These are phyloP conservation scores for Aspergillus ustus DNA, from an alignment of 2,329 filamentous ascomycete species.

Conservation along the genomic window DNA sequence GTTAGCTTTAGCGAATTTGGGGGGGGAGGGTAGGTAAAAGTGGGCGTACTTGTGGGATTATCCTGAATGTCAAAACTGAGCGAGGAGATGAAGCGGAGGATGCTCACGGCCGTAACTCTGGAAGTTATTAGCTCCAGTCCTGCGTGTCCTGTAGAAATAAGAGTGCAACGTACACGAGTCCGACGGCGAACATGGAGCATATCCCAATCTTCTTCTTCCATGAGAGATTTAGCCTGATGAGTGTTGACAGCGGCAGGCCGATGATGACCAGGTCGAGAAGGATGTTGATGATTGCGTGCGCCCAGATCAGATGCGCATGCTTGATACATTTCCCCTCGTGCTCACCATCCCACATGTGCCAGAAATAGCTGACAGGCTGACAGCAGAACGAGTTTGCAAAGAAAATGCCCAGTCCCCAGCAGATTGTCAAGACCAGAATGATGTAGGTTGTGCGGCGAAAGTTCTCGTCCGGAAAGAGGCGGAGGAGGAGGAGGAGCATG, in stretches of 20 bases:
- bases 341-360: constrained; percentile 14
- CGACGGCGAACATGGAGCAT: constrained; percentile 2
- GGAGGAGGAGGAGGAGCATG: constrained; percentile 13
- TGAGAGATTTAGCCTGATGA: background rate
- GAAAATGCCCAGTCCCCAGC: background rate
- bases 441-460: background rate
- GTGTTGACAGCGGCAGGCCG: background rate
- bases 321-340: background rate
- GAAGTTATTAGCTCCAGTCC: background rate
- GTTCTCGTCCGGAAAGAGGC: constrained; percentile 1
- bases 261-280: constrained; percentile 6
- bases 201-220: constrained; percentile 5
- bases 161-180: background rate
- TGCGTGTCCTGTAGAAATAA: too few relatives aligned
- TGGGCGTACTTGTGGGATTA: constrained; percentile 1
- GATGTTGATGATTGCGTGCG: constrained; percentile 11
- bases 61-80: background rate
- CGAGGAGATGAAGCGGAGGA: background rate
- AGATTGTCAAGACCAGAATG: background rate
- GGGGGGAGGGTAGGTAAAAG: background rate
- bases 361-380: background rate
- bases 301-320: background rate
- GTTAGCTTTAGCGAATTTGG: background rate
- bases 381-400: background rate
- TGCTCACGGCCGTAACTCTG: constrained; percentile 1